Conservation (phyloP, 108 stramenopile genomes). For the Epithemia pelagica region DNA sequence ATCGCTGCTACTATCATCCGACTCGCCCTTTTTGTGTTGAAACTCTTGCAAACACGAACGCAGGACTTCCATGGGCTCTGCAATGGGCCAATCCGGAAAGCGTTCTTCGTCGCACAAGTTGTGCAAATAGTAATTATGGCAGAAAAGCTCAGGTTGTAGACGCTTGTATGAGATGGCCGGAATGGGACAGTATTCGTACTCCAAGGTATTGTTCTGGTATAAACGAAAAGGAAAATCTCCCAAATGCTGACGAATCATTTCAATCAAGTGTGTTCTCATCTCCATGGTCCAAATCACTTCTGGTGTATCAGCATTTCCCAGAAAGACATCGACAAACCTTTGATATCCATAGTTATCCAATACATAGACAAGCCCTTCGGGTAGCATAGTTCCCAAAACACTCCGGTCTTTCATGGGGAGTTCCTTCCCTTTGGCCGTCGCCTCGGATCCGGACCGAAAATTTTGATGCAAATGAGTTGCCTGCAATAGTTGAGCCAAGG, state of each 20-base stretch:
- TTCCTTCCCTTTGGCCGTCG: slow-evolving; percentile 48
- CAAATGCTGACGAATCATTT: slow-evolving; percentile 73
- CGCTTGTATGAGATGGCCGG: slow-evolving; percentile 58
- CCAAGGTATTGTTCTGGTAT: slow-evolving; percentile 51
- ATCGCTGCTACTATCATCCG: slow-evolving; percentile 38
- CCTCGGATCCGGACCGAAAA: slow-evolving; percentile 58
- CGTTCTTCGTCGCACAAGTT: slow-evolving; percentile 70
- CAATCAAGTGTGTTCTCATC: slow-evolving; percentile 65
- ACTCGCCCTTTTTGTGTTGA: slow-evolving; percentile 49
- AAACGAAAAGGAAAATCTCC: slow-evolving; percentile 78
- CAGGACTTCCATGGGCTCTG: slow-evolving; percentile 70
- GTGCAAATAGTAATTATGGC: slow-evolving; percentile 72
- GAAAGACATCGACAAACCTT: slow-evolving; percentile 55
- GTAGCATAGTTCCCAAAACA: slow-evolving; percentile 62
- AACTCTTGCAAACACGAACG: slow-evolving; percentile 54
- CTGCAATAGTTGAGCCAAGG: slow-evolving; percentile 45
- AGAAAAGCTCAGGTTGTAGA: slow-evolving; percentile 68
- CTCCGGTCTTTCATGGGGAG: slow-evolving; percentile 45
- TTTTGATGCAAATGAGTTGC: slow-evolving; percentile 60
- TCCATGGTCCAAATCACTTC: slow-evolving; percentile 82
- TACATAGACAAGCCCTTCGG: slow-evolving; percentile 59
- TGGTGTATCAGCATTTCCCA: slow-evolving; percentile 64
- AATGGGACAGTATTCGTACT: slow-evolving; percentile 78
- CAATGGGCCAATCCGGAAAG: slow-evolving; percentile 76
- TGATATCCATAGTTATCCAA: slow-evolving; percentile 66